A percentile compares a stretch with the other conserved stretches of the same genome.
Conservation (phyloP, 2,329 filamentous ascomycete species). For the Aspergillus phoenicis region DNA sequence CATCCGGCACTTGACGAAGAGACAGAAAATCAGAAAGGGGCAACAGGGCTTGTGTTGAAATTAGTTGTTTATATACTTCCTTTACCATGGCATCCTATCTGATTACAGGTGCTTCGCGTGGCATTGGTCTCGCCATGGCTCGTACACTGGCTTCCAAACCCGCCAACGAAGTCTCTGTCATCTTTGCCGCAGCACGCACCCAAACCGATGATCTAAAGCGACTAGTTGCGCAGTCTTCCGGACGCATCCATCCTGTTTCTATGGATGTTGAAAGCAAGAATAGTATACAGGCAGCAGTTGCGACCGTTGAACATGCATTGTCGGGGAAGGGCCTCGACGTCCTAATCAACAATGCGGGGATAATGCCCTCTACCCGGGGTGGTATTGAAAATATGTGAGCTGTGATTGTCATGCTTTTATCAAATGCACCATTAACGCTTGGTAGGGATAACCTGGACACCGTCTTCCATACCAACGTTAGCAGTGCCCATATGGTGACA, state of each 20-base stretch:
- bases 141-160: slow-evolving; percentile 32
- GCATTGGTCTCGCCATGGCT: slow-evolving; percentile 37
- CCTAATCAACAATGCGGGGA: slow-evolving; percentile 35
- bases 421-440: neutral
- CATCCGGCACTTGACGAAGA: too few species aligned
- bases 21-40: too few species aligned
- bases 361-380: slow-evolving; percentile 19
- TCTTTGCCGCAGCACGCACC: slow-evolving; percentile 46
- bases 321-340: slow-evolving; percentile 41
- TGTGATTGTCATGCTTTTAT: slow-evolving; percentile 3
- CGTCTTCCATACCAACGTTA: slow-evolving; percentile 36
- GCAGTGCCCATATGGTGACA: slow-evolving; percentile 41
- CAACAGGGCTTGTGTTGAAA: neutral
- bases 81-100: slow-evolving; percentile 37
- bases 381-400: slow-evolving; percentile 20
- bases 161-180: slow-evolving; percentile 33
- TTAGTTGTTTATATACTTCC: neutral
- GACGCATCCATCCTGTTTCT: slow-evolving; percentile 37
- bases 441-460: neutral
- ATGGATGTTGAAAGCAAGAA: slow-evolving; percentile 41
- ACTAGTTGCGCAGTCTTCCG: slow-evolving; percentile 33
- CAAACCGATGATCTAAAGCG: slow-evolving; percentile 31
- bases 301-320: slow-evolving; percentile 35
- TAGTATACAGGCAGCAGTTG: slow-evolving; percentile 39
- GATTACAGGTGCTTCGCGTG: slow-evolving; percentile 39